Evolutionary conservation across 202 grass and related monocot genomes (phyloP), one percentile per base, ranked within the genome.

Genomic region (Digitaria exilis): DNA sequence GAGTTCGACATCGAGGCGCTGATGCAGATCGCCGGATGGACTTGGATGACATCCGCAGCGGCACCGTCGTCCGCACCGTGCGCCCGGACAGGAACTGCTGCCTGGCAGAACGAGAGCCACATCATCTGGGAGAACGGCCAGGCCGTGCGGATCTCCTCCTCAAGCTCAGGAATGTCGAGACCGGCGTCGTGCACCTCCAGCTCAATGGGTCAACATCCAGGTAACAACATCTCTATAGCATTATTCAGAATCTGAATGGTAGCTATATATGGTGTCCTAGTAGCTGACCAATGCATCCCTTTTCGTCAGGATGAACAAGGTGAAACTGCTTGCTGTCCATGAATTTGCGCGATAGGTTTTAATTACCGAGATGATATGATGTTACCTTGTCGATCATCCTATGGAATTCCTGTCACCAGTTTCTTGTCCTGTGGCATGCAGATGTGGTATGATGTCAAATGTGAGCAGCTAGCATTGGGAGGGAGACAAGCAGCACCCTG

Each of bases 21-120:
- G 41, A 52, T 91, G 78, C 93, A 96, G 30, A 94, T 92, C 51
- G 19, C 85, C 0, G 16, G 55, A 90, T 98, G 91, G 85, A 94
- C 24, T 56, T 82, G 64, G 74, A 90, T 58, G 89, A 87, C 77
- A 86, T 96, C 69, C 74, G 76, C 22, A 78, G 86, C 41, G 89
- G 93, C 51, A 87, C 82, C 9, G 71, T 91, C 0, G 85, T 98
- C 18, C 84, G 58, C 58, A 85, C 84, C 4, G 76, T 95, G 9
- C 64, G 84, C 50, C 93, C 93, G 6, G 63, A 71, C 54, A 82
- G 66, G 55, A 54, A 73, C 8, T 87, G 94, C 79, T 94, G 96
- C 87, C 85, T 98, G 5, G 93, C 91, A 0, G 93, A n/a, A 96
- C 22, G 96, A 98, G 77, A 98, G 96, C 49, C 35, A 44, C 41